These are phyloP conservation scores for Ganoderma lingzhi DNA, from an alignment of 1,284 basidiomycete species.

Conservation along the genomic window DNA sequence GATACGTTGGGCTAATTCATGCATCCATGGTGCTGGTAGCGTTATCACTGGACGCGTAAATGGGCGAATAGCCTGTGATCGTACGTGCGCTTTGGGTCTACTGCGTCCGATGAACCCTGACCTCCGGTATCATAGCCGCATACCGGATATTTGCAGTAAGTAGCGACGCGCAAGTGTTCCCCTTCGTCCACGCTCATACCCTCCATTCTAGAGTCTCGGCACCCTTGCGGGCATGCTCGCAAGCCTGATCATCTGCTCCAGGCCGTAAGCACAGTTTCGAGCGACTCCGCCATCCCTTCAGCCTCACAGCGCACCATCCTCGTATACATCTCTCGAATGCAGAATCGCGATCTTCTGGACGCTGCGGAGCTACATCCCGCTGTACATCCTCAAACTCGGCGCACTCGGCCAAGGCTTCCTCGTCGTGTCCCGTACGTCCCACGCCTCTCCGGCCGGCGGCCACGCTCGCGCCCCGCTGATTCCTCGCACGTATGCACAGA, in stretches of 20 bases:
- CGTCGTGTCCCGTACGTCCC: conserved; percentile 17
- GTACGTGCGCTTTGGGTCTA: conserved; percentile 6
- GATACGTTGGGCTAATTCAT: background rate
- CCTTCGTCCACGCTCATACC: background rate
- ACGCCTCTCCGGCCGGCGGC: too few relatives aligned
- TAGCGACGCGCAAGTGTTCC: background rate
- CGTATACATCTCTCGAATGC: background rate
- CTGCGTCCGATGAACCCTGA: background rate
- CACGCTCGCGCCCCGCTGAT: background rate
- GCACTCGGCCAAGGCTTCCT: conserved; percentile 12
- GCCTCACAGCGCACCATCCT: background rate
- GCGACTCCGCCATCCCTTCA: too few relatives aligned
- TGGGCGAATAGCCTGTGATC: conserved; percentile 17
- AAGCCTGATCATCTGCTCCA: conserved; percentile 18
- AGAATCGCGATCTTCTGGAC: conserved; percentile 21
- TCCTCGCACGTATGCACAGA: conserved; percentile 6
- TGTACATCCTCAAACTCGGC: conserved; percentile 9
- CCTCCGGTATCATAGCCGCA: background rate
- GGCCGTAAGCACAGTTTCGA: conserved; percentile 12
- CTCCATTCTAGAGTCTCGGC: conserved; percentile 14
- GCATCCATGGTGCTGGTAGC: background rate
- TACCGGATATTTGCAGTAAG: conserved; percentile 25
- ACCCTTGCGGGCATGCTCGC: conserved; percentile 18
- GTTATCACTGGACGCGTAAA: conserved; percentile 15
- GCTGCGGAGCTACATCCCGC: background rate